Evolutionary conservation across 179 eudicot species (phyloP).

Genomic region (Drosera spatulata): DNA sequence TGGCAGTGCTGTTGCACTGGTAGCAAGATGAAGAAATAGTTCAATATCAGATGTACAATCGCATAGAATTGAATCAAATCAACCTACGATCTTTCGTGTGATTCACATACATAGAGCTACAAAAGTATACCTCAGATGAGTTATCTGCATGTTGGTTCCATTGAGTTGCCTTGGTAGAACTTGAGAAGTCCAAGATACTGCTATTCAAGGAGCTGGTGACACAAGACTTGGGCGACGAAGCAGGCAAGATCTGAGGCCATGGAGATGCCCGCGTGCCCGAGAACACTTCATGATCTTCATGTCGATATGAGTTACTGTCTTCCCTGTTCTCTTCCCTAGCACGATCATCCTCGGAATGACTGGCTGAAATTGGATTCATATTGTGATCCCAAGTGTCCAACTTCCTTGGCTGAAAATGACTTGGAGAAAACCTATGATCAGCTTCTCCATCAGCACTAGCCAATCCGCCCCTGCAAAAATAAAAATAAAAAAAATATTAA

Average conservation of each 20-base stretch:
- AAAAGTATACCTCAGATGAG: slow-evolving; percentile 46
- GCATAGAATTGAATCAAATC: neutral
- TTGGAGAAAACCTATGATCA: too few species aligned
- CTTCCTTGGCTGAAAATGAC: too few species aligned
- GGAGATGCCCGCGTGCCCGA: too few species aligned
- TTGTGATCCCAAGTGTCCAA: too few species aligned
- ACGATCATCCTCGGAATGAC: too few species aligned
- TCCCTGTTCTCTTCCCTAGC: too few species aligned
- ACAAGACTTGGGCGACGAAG: slow-evolving; percentile 61
- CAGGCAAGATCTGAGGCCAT: slow-evolving; percentile 26
- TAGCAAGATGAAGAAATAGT: neutral
- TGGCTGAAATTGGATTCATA: too few species aligned
- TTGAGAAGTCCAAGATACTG: slow-evolving; percentile 52
- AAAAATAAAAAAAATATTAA: neutral
- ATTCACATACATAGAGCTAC: too few species aligned
- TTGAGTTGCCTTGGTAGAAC: slow-evolving; percentile 15
- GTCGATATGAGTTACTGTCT: too few species aligned
- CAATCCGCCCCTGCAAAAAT: slow-evolving; percentile 8
- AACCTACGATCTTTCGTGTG: neutral
- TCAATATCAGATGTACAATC: neutral
- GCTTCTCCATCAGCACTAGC: too few species aligned
- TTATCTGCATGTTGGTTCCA: slow-evolving; percentile 28
- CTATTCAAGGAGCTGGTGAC: slow-evolving; percentile 31
- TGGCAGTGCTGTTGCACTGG: slow-evolving; percentile 58
- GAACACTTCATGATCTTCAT: too few species aligned